Evolutionary conservation across 73 alveolate genomes (phyloP).

Genomic region (Effrenium voratum): DNA sequence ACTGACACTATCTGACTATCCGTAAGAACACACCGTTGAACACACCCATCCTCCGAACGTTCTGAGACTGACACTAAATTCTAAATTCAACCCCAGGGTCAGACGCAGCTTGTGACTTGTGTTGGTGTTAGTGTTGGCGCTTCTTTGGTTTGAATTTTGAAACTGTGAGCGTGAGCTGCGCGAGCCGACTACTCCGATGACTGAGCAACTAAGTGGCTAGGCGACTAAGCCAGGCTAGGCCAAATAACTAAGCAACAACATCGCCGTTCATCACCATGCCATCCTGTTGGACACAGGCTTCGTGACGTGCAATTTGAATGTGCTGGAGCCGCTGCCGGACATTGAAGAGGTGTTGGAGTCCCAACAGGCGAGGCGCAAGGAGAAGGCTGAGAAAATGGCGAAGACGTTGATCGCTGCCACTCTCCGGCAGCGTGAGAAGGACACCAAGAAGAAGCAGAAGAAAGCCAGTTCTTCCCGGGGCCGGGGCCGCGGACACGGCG

Average conservation of each 20-base stretch:
- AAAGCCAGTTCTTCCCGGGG: neutral
- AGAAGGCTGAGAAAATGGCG: slow-evolving; percentile 17
- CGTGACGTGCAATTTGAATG: neutral
- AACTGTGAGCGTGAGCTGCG: neutral
- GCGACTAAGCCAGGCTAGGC: no score
- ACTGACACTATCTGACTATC: no score
- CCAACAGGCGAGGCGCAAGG: neutral
- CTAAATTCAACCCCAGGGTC: no score
- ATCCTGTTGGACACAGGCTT: no score
- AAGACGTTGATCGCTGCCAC: neutral
- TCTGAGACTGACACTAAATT: no score
- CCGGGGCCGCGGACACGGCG: neutral
- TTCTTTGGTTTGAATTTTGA: neutral
- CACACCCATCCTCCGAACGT: no score
- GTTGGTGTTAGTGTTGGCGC: neutral
- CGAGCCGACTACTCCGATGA: neutral
- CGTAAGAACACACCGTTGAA: no score
- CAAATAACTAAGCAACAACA: no score
- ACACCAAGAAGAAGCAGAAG: neutral
- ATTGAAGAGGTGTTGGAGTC: neutral
- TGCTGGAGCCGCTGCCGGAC: neutral
- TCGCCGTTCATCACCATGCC: no score
- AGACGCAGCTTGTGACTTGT: no score
- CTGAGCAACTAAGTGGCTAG: no score
- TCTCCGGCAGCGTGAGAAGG: neutral